These are phyloP conservation scores for Amaranthus palmeri DNA, from an alignment of 148 eudicot species.

Conservation along the genomic window DNA sequence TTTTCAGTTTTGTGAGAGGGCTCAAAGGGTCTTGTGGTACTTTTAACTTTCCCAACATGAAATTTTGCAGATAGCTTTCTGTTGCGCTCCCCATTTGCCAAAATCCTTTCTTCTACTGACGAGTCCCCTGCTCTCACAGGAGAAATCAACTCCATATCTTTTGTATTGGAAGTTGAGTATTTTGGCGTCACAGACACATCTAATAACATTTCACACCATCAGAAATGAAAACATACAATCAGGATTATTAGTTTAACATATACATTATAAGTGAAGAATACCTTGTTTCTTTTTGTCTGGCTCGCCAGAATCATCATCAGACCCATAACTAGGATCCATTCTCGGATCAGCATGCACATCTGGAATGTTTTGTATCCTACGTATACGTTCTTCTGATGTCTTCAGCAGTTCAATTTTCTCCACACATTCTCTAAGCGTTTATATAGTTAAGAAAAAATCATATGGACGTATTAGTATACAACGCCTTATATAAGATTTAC, in stretches of 20 bases:
- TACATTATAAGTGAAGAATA: slow-evolving; percentile 16
- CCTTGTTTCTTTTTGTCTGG: slow-evolving; percentile 53
- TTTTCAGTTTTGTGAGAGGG: slow-evolving; percentile 28
- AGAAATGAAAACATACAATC: too few relatives aligned
- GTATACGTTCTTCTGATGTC: slow-evolving; percentile 70
- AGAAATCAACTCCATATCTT: slow-evolving; percentile 33
- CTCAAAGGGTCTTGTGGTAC: slow-evolving; percentile 26
- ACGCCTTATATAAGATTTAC: too few relatives aligned
- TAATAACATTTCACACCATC: slow-evolving; percentile 24
- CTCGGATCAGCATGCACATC: slow-evolving; percentile 83
- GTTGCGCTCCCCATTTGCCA: slow-evolving; percentile 31
- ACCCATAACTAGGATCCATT: slow-evolving; percentile 78
- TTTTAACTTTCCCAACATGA: slow-evolving; percentile 42
- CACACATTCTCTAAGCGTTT: slow-evolving; percentile 79
- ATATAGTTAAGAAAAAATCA: slow-evolving; percentile 57
- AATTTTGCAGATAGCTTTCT: slow-evolving; percentile 27
- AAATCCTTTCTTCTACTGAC: slow-evolving; percentile 20
- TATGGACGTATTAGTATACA: background rate
- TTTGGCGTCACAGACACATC: slow-evolving; percentile 45
- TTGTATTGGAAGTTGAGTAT: slow-evolving; percentile 29
- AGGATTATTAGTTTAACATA: too few relatives aligned
- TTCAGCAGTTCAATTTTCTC: slow-evolving; percentile 75
- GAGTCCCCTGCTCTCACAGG: slow-evolving; percentile 34
- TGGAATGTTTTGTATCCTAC: slow-evolving; percentile 59
- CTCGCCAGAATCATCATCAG: slow-evolving; percentile 67